Evolutionary conservation across 2,329 filamentous ascomycete genomes (phyloP), one percentile per base, ranked within the genome.

Genomic region (Pyrenochaeta sp.): DNA sequence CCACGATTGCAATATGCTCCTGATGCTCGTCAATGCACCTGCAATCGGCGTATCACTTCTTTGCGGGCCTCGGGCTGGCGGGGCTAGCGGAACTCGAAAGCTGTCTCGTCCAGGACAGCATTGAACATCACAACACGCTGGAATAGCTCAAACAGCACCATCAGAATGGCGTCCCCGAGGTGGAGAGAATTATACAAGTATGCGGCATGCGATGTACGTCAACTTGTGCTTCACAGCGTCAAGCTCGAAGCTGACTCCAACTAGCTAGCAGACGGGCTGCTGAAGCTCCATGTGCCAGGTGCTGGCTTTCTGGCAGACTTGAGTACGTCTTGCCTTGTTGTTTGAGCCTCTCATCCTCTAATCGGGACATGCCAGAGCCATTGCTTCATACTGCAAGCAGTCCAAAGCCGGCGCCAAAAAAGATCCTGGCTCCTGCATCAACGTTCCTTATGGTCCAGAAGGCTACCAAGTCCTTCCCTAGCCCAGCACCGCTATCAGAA

Each of bases 251-350:
- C 69, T 73, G 53, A 72, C 12, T 34, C 19, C 8, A 1, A 34
- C n/a, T 46, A 72, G 68, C 64, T 73, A 19, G 91, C 90, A 10
- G 90, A 93, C 74, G 90, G 89, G 5, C 83, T 93, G 1, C 82
- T 91, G 54, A 91, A 89, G 69, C 82, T 93, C 47, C 84, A 89
- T 58, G 84, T 89, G 8, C 83, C 88, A 10, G 83, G 85, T 46
- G 89, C 88, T 27, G 90, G 91, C 52, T 88, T 88, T 71, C 78
- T 93, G 37, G 80, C 87, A 37, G 89, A 92, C 72, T 81, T 88
- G 51, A 72, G 85, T 87, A 73, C 65, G 69, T 47, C 58, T 49
- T 79, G 68, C 74, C 77, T 70, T 36, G 19, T 5, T 2, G 7
- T 5, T 32, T 5, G 15, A 1, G 15, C 25, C 27, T 46, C 3